Evolutionary conservation across 2,329 filamentous ascomycete genomes (phyloP), one percentile per base, ranked within the genome.

Genomic region (Paraconiothyrium sp.): DNA sequence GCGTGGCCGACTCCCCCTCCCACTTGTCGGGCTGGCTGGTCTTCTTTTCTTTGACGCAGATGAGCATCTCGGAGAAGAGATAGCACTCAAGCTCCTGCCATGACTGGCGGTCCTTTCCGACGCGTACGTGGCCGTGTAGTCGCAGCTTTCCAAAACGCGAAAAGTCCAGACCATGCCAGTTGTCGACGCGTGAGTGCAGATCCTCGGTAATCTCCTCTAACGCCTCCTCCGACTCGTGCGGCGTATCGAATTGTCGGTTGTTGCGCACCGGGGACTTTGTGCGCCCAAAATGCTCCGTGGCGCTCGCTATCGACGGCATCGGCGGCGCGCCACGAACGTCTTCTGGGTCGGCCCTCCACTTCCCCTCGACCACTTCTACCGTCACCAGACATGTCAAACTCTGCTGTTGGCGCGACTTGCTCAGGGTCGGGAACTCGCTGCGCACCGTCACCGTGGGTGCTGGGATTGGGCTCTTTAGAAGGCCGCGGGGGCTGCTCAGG

Each of bases 11-110:
- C 20, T 80, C 80, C 27, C 82, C 82, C n/a, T 87, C 90, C 86
- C 92, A 94, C 67, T 92, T 88, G 55, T 88, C 85, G 43, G 85
- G 84, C 63, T 72, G 76, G 43, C 83, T 68, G 9, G 84, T 79
- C 81, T 94, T 97, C 86, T 97, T 98, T 81, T 98, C 95, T 80
- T 98, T 99, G 63, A 99, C 93, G 75, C 95, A 99, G 67, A 99
- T 99, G 71, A 99, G 90, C 95, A 99, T 99, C 81, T 99, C 95
- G 4, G 91, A 92, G 75, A 99, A 99, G 34, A 99, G 86, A 77
- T 93, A 99, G 78, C 95, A 99, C 78, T 99, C 94, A 58, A 99
- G 82, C 77, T 98, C 95, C 82, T 99, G 95, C 95, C 95, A 99
- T 7, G 94, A 94, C 67, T 94, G 86, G 68, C 93, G 93, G 79